Evolutionary conservation across 805 yeast species (phyloP).

Genomic region (Lachancea sp.): DNA sequence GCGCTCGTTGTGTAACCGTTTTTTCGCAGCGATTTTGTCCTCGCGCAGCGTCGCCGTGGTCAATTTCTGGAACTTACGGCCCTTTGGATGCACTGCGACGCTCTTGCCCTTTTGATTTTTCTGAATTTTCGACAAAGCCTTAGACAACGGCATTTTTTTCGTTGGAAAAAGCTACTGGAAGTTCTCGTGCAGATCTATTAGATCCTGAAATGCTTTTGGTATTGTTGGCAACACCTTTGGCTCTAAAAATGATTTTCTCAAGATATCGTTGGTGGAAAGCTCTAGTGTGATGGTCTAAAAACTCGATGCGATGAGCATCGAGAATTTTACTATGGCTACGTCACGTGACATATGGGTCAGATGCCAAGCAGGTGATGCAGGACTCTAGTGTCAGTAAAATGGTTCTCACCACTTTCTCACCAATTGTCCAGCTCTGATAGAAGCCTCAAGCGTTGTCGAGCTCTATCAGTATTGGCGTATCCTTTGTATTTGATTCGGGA

Average conservation of each 20-base stretch:
- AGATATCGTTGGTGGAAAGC: background rate
- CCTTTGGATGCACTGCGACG: slow-evolving; percentile 63
- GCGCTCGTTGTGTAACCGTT: slow-evolving; percentile 49
- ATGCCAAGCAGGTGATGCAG: no score
- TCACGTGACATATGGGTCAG: background rate
- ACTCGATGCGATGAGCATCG: slow-evolving; percentile 10
- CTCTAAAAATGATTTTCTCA: background rate
- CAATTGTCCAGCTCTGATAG: slow-evolving; percentile 18
- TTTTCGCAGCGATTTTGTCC: slow-evolving; percentile 55
- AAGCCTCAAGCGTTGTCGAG: slow-evolving; percentile 7
- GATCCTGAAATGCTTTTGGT: background rate
- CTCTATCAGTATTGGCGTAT: slow-evolving; percentile 21
- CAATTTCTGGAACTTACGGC: slow-evolving; percentile 79
- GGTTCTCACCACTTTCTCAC: slow-evolving; percentile 13
- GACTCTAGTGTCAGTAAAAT: background rate
- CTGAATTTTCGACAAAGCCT: slow-evolving; percentile 30
- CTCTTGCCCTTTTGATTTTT: slow-evolving; percentile 27
- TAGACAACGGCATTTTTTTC: slow-evolving; percentile 30
- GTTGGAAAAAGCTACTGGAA: background rate
- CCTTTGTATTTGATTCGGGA: slow-evolving; percentile 40
- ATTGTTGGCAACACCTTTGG: background rate
- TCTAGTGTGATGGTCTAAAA: background rate
- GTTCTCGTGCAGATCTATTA: background rate
- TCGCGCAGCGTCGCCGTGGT: slow-evolving; percentile 86
- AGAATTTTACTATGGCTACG: slow-evolving; percentile 9